Evolutionary conservation across 1,284 basidiomycete species (phyloP), one percentile per base, ranked within the genome.

Genomic region (Puccinia novopanici): DNA sequence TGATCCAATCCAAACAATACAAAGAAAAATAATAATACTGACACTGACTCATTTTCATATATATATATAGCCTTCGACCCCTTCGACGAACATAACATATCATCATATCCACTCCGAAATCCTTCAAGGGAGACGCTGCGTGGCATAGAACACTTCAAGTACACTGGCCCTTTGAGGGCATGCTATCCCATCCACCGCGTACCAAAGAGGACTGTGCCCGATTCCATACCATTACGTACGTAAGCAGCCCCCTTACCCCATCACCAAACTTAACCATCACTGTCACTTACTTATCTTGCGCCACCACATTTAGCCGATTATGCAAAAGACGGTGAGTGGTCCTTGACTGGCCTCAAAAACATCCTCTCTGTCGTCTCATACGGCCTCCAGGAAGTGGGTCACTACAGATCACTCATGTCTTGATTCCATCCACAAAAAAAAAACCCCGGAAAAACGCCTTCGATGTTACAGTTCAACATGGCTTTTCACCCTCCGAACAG

Each of bases 301-400:
- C 50, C 17, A 4, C 50, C 50, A 52, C 19, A 4, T 12, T 40
- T 65, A 79, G 77, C 77, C 24, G 77, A 79, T 79, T 79, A 79
- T 72, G 77, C 57, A 34, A 71, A 71, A 57, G 77, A 79, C 59
- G 65, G 77, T 79, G 77, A 79, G 77, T 79, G 65, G 65, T 79
- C 77, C 10, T n/a, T 79, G 52, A 59, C 54, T 45, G 77, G 77
- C 12, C 54, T 79, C n/a, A 59, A 48, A 30, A 79, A 79, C 48
- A 68, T 79, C n/a, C 61, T 79, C 42, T 79, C 77, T 10, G 77
- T 79, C 3, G 71, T 79, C 45, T 79, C 77, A 22, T 57, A 79
- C 37, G 77, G 77, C 37, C 59, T 79, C 12, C 68, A 79, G 72
- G 77, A 79, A 79, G 77, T 79, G 45, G 42, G 77, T 63, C 6